These are phyloP conservation scores for Trematosphaeria pertusa DNA, from an alignment of 2,329 filamentous ascomycete species.

Conservation along the genomic window DNA sequence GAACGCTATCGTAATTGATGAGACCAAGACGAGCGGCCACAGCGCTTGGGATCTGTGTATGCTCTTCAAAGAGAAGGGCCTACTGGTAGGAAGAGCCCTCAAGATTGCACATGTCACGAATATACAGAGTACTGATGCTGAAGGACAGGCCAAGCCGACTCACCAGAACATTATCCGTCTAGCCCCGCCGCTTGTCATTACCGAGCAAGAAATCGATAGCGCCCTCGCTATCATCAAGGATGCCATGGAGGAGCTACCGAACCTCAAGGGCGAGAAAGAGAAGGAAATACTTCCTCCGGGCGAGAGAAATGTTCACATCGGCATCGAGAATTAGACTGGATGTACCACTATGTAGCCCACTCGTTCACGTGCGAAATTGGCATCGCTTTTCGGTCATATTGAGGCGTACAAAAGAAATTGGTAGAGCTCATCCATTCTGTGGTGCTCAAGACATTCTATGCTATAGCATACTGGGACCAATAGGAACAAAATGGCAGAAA, in stretches of 20 bases:
- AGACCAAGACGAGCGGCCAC: slow-evolving; percentile 81
- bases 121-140: slow-evolving; percentile 32
- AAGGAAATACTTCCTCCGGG: slow-evolving; percentile 62
- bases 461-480: no score
- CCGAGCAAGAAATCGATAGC: slow-evolving; percentile 80
- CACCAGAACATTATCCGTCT: slow-evolving; percentile 98
- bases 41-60: slow-evolving; percentile 97
- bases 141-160: slow-evolving; percentile 86
- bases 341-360: no score
- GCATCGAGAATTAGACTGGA: slow-evolving; percentile 60
- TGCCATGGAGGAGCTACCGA: slow-evolving; percentile 81
- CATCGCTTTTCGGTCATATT: no score
- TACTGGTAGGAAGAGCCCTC: slow-evolving; percentile 72
- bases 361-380: no score
- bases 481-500: no score
- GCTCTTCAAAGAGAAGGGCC: slow-evolving; percentile 91
- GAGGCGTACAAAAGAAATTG: no score
- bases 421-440: no score
- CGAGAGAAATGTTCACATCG: slow-evolving; percentile 69
- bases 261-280: slow-evolving; percentile 60
- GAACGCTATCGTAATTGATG: slow-evolving; percentile 96
- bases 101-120: slow-evolving; percentile 48
- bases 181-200: slow-evolving; percentile 95
- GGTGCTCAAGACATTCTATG: no score
- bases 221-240: slow-evolving; percentile 82